Evolutionary conservation across 2,329 filamentous ascomycete species (phyloP).

Genomic region (Fusarium praegraminearum): DNA sequence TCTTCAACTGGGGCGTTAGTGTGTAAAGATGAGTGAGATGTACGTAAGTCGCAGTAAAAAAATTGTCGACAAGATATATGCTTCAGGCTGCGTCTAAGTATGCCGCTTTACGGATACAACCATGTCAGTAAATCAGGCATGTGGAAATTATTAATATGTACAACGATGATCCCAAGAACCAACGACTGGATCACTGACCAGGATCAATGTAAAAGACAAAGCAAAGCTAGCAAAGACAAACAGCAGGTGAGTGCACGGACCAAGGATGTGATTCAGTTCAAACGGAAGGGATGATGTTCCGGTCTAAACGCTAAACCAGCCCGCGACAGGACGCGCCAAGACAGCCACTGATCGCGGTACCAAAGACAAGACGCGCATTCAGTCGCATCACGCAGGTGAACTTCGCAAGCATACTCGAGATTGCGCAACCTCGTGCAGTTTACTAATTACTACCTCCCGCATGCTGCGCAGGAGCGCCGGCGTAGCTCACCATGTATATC

Average conservation of each 20-base stretch:
- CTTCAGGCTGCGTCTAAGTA: not conserved
- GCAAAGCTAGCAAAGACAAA: no score
- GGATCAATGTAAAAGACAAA: not conserved
- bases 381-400: constrained; percentile 41
- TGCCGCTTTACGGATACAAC: not conserved
- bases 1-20: not conserved
- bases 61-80: not conserved
- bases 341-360: constrained; percentile 48
- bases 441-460: constrained; percentile 43
- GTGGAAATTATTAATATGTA: not conserved
- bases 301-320: constrained; percentile 1
- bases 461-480: constrained; percentile 56
- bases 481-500: constrained; percentile 82
- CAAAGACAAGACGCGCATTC: constrained; percentile 48
- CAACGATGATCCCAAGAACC: constrained; percentile 1
- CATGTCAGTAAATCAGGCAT: not conserved
- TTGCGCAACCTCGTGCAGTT: constrained; percentile 44
- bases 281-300: constrained; percentile 9
- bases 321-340: constrained; percentile 45
- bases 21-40: not conserved
- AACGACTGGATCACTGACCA: not conserved
- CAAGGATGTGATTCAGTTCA: not conserved
- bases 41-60: not conserved
- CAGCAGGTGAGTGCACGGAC: not conserved
- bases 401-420: constrained; percentile 39